A percentile compares a stretch with the other conserved stretches of the same genome.
Evolutionary conservation across 2,329 filamentous ascomycete genomes (phyloP).

Genomic region (Ceratocystis huliohia): DNA sequence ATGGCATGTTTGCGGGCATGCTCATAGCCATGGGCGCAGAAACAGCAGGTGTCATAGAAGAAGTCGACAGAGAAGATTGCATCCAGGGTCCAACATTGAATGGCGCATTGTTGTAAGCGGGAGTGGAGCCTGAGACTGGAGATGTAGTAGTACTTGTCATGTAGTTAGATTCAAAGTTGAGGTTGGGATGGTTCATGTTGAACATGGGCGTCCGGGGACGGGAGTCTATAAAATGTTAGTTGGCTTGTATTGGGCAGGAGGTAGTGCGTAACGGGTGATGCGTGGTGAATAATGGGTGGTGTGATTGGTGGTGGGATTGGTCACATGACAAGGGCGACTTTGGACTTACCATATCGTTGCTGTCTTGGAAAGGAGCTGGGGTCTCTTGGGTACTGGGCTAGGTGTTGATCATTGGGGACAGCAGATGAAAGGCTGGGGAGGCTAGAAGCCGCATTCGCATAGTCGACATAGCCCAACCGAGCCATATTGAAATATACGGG

Average conservation of each 20-base stretch:
- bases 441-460: not conserved
- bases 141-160: not conserved
- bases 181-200: not conserved
- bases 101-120: not conserved
- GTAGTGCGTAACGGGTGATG: not conserved
- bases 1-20: not conserved
- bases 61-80: not conserved
- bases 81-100: not conserved
- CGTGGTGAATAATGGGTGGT: not conserved
- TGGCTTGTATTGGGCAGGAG: not conserved
- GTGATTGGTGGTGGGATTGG: not conserved
- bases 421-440: not conserved
- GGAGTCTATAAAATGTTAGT: not conserved
- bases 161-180: conserved; percentile 4
- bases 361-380: not conserved
- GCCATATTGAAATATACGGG: not conserved
- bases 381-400: not conserved
- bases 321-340: not conserved
- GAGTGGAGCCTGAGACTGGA: not conserved
- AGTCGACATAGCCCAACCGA: not conserved
- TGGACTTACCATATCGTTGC: conserved; percentile 1
- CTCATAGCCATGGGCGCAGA: not conserved
- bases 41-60: not conserved
- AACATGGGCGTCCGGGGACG: conserved; percentile 3
- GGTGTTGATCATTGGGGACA: not conserved